These are phyloP conservation scores for Metschnikowia corniflorae DNA, from an alignment of 805 yeast species.

Conservation along the genomic window DNA sequence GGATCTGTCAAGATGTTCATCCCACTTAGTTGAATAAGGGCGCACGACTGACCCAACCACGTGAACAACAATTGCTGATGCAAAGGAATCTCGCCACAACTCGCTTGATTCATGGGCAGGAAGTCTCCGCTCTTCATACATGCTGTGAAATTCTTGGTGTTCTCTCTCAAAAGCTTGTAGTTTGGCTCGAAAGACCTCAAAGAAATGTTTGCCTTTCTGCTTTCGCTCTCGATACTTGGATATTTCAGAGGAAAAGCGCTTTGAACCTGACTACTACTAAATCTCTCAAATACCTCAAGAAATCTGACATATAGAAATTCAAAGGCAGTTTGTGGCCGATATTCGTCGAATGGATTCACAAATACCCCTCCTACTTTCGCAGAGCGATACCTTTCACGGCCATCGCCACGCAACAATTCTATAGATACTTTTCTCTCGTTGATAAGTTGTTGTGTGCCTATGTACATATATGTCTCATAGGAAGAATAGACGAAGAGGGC, in stretches of 20 bases:
- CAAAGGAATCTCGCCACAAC: conserved; percentile 2
- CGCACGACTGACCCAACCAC: conserved; percentile 94
- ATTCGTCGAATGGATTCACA: conserved; percentile 89
- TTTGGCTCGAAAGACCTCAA: conserved; percentile 59
- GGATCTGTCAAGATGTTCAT: conserved; percentile 87
- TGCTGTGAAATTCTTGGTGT: conserved; percentile 27
- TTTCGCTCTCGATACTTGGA: too few species aligned
- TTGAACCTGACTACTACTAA: conserved; percentile 37
- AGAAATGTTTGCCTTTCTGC: too few species aligned
- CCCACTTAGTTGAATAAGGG: conserved; percentile 65
- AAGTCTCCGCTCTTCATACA: conserved; percentile 24
- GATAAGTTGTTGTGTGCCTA: conserved; percentile 53
- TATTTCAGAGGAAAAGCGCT: too few species aligned
- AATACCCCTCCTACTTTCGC: conserved; percentile 64
- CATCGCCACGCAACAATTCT: not conserved
- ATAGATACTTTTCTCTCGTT: conserved; percentile 17
- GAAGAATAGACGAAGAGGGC: conserved; percentile 55
- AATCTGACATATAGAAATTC: conserved; percentile 77
- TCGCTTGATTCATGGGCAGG: conserved; percentile 11
- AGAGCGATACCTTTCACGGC: conserved; percentile 26
- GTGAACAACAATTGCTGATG: conserved; percentile 60
- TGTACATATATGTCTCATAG: conserved; percentile 59
- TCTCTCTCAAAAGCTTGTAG: conserved; percentile 39
- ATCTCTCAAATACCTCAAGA: conserved; percentile 62
- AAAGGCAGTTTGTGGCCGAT: conserved; percentile 82